Evolutionary conservation across 495 filamentous ascomycete genomes (phyloP), one percentile per base, ranked within the genome.

Genomic region (Astrothelium macrocarpum): DNA sequence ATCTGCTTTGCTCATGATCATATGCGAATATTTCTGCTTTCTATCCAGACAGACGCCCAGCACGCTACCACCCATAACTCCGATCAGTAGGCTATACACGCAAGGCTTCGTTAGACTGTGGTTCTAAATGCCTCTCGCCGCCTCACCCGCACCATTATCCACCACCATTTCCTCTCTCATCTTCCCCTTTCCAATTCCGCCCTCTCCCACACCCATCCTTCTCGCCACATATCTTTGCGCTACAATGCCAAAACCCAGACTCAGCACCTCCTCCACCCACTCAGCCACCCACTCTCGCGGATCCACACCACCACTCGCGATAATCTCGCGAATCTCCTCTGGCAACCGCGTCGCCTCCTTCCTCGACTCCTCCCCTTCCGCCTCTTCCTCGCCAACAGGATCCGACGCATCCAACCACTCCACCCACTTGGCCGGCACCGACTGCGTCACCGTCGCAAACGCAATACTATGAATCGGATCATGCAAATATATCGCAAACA

Each of bases 191-290:
- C 88, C 89, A 62, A 93, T 84, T 7, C 85, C 86, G 7, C 87
- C 84, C 74, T 95, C 90, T 56, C 94, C 94, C 4, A 98, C 91
- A 20, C 94, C 90, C 94, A 98, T 98, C 59, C 94, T 78, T 60
- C 90, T 82, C 5, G 94, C 94, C 4, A 98, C 95, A 74, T 98
- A 98, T 66, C 90, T 79, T 80, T 98, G 94, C n/a, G 94, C 94
- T 12, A 97, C 85, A 23, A 95, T 75, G 5, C 94, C 95, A 0
- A 91, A 82, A 3, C 85, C 83, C 61, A 97, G 74, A 45, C 80
- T 83, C n/a, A 98, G 80, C 0, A 86, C 77, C 74, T 97, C 95
- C 76, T 97, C 91, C 5, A 98, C 82, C 94, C 94, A 98, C 73
- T 97, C 95, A 0, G 92, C 86, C 39, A 95, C 89, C 94, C 94